A percentile compares a stretch with the other conserved stretches of the same genome.
These are phyloP conservation scores for Lasiosphaeria hispida DNA, from an alignment of 495 filamentous ascomycete genomes.

Conservation along the genomic window DNA sequence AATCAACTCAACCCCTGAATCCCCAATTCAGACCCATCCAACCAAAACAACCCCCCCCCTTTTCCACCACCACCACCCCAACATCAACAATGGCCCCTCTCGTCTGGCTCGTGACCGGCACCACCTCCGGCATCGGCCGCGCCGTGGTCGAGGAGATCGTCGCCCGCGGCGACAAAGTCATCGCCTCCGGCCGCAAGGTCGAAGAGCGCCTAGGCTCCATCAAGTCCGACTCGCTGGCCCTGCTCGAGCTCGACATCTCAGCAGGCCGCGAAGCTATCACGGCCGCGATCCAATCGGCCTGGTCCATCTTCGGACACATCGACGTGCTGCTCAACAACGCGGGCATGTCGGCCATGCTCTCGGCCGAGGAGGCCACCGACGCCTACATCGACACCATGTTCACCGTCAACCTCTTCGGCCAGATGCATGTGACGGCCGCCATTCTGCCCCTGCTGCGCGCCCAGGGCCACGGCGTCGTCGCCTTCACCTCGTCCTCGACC, in stretches of 20 bases:
- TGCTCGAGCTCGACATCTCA: conserved; percentile 45
- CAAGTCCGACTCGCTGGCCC: conserved; percentile 19
- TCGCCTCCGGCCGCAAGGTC: conserved; percentile 40
- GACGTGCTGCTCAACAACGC: conserved; percentile 36
- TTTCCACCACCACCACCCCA: background rate
- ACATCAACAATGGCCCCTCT: conserved; percentile 18
- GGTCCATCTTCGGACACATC: conserved; percentile 30
- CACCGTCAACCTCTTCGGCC: conserved; percentile 39
- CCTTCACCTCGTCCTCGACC: conserved; percentile 35
- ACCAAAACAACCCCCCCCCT: conserved; percentile 13
- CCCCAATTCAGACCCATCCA: conserved; percentile 11
- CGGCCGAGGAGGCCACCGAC: conserved; percentile 31
- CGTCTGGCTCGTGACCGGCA: conserved; percentile 31
- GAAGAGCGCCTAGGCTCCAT: conserved; percentile 23
- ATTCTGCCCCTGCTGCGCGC: conserved; percentile 32
- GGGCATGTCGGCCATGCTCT: conserved; percentile 25
- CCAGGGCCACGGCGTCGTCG: conserved; percentile 16
- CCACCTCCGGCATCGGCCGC: conserved; percentile 29
- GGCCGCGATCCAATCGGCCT: conserved; percentile 19
- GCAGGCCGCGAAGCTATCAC: conserved; percentile 21
- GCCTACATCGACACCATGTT: conserved; percentile 41
- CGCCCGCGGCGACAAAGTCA: conserved; percentile 45
- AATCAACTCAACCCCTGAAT: background rate
- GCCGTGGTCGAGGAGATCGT: conserved; percentile 44
- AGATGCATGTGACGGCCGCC: conserved; percentile 32